phyloP scores from a whole-genome alignment of 495 filamentous ascomycete genomes.

The Trichoderma erinaceum region DNA sequence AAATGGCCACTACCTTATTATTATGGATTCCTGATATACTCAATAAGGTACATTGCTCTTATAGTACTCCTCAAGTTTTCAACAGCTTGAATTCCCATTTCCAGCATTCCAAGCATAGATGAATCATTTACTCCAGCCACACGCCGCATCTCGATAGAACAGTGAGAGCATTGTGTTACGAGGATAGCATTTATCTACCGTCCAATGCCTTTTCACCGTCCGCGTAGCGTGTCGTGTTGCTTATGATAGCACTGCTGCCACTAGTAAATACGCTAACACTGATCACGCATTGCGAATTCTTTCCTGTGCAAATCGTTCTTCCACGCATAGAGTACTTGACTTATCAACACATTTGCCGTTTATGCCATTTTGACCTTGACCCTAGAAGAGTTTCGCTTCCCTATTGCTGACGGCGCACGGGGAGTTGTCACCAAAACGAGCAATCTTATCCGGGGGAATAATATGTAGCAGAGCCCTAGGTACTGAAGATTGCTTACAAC shows the following conservation, averaged over 20 bases:
- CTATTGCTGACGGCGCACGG: not conserved
- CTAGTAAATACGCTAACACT: not conserved
- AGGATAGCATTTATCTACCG: not conserved
- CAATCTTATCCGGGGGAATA: not conserved
- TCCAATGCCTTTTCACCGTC: not conserved
- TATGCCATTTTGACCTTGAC: not conserved
- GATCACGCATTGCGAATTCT: not conserved
- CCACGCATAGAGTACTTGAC: not conserved
- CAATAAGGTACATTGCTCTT: too few relatives aligned
- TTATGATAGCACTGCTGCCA: not conserved
- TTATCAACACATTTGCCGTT: not conserved
- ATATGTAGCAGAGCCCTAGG: not conserved
- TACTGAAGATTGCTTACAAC: too few relatives aligned
- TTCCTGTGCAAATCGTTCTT: not conserved
- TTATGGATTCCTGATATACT: too few relatives aligned
- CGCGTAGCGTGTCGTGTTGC: not conserved
- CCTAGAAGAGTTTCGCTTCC: not conserved
- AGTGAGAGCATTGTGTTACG: not conserved
- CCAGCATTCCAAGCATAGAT: not conserved
- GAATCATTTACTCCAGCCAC: not conserved
- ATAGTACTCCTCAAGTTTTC: too few relatives aligned
- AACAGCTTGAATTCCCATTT: too few relatives aligned
- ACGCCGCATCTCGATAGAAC: not conserved
- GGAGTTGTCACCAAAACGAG: not conserved
- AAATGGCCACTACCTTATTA: too few relatives aligned